Evolutionary conservation across 2,329 filamentous ascomycete species (phyloP).

Genomic region (Penicillium occitanis): DNA sequence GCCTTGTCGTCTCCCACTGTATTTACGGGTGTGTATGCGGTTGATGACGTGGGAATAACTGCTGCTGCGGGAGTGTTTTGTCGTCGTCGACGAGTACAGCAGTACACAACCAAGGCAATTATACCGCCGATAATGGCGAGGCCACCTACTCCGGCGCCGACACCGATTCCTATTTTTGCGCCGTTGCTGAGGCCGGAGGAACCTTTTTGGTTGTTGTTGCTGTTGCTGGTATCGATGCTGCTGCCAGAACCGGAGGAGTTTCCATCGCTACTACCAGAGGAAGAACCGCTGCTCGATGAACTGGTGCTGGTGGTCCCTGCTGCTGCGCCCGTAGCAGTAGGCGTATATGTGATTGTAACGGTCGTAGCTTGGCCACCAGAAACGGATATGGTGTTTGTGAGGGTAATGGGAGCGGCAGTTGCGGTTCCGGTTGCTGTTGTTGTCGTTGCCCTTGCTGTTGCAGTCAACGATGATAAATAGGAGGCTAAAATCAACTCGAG

Average conservation of each 20-base stretch:
- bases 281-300: background rate
- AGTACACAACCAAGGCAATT: constrained; percentile 2
- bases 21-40: background rate
- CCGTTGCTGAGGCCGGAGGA: constrained; percentile 11
- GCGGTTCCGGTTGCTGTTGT: background rate
- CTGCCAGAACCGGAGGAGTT: constrained; percentile 1
- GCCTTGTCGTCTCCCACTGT: background rate
- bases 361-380: background rate
- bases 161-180: constrained; percentile 19
- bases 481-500: background rate
- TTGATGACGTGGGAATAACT: background rate
- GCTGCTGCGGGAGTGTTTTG: background rate
- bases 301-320: background rate
- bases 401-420: background rate
- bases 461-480: background rate
- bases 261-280: background rate
- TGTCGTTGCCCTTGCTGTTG: background rate
- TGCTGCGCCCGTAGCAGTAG: background rate
- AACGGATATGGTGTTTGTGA: constrained; percentile 13
- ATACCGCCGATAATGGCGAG: constrained; percentile 8
- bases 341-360: constrained; percentile 13
- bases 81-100: background rate
- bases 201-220: background rate
- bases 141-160: constrained; percentile 16
- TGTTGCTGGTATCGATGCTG: background rate